Base-by-base conservation (phyloP, 140 eudicot genomes). In the Flaveria floridana region DNA sequence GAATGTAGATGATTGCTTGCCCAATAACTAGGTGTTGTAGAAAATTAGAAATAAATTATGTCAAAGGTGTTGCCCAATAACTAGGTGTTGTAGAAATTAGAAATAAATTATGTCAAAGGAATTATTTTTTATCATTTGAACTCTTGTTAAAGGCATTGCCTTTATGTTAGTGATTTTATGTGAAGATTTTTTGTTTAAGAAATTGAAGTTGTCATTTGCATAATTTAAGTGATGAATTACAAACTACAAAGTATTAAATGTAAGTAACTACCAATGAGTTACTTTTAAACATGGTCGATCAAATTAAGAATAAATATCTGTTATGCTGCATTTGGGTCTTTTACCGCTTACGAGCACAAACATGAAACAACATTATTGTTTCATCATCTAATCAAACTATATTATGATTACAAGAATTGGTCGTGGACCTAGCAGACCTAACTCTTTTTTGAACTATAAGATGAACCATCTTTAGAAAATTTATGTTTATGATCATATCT, bases 281-380 rank as follows among this genome's bases (percentile, higher is more conserved):
- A 14, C 46, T 59, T 13, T 28, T 28, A 14, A 63, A 28, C 10
- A 6, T 63, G 44, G 20, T 59, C 28, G 12, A 26, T 30, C 11
- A 63, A 63, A 63, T 28, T 30, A 14, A 68, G 13, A 41, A 26
- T 69, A 20, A 20, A 14, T 9, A 47, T 70, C 6, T 70, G 48
- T 69, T 47, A 3, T 58, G 20, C 25, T 41, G 47, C 12, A 59
- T 73, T 23, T 14, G 23, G 26, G 58, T 57, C 9, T 73, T 16
- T 58, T 73, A 42, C 42, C 13, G 16, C 55, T 58, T 73, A 58
- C n/a, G 7, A 47, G 68, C 69, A 7, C 58, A 20, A 42, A 56
- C 23, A 21, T 21, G 23, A 21, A 21, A 21, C 21, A 15, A 61
- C 18, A 3, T 46, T 39, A 58, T 53, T 56, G 39, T 55, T 21